Evolutionary conservation across 2,329 filamentous ascomycete species (phyloP), one percentile per base, ranked within the genome.

Genomic region (Cladosporium sp.): DNA sequence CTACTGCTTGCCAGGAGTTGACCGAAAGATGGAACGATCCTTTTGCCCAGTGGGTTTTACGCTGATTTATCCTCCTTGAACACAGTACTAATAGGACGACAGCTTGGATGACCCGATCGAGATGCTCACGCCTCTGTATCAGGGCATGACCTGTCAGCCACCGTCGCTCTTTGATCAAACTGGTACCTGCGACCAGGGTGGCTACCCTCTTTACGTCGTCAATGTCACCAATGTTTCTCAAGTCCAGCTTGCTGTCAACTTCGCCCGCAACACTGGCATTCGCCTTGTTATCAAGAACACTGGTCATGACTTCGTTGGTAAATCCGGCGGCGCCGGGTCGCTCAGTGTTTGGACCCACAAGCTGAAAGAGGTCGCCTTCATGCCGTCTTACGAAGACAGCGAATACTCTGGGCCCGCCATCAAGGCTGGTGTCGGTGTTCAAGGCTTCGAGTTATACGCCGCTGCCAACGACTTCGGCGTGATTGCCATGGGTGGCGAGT

Each of bases 261-360:
- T 59, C 29, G 55, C 57, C 7, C 49, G 51, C 20, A 53, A 53
- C 27, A 52, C 51, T 18, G 57, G 57, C 30, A 48, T 59, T 30
- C 51, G 54, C 11, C 43, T 59, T 7, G 53, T 53, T 12, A 48
- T 59, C 33, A 57, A 55, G 50, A 59, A 59, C 32, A 57, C 57
- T 27, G 59, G 60, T 11, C 60, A 62, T 40, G 59, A 61, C 38
- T 62, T 57, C 30, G 18, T 32, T 22, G 54, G 54, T 13, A 54
- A 56, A 22, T 56, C 52, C 29, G 36, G 42, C 9, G 54, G 54
- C n/a, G 53, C 55, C 12, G 56, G 56, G 18, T 49, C 50, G 3
- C 54, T 61, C 6, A 54, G 50, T 20, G 35, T 62, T 18, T 61
- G 59, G 59, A 60, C 54, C 7, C 57, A 59, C 35, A 41, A 53